Base-by-base conservation (phyloP, 2,329 filamentous ascomycete species). In the Sordariomycetes sp. region DNA sequence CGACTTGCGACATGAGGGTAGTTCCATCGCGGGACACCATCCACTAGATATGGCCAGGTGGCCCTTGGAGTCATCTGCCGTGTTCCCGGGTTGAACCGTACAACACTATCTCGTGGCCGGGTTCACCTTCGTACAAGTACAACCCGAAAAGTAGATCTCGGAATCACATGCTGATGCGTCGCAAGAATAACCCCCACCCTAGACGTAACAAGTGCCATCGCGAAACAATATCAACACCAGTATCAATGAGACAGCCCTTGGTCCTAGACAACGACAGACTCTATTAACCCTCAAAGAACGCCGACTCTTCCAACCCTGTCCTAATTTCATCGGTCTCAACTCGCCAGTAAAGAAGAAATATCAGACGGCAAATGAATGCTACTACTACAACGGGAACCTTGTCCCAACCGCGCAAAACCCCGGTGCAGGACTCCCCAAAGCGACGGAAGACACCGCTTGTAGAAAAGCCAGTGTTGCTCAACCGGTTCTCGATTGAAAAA, bases 361-460 rank as follows among this genome's bases (percentile, higher is more conserved):
- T 32, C 28, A 32, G 28, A 32, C 28, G 28, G 28, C 35, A 52
- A 53, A 58, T 61, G 54, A 59, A 53, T 56, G 25, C 51, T 57
- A 57, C 55, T 57, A 57, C 55, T 53, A 53, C 50, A 42, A 51
- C 17, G 45, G n/a, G 45, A 12, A 10, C 45, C 45, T 10, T 20
- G 13, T 34, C 59, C 59, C 45, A 57, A 32, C 28, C 36, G 28
- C 48, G 24, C 48, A 53, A 53, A 57, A 35, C 39, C n/a, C 36
- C 10, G 13, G 39, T 32, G 28, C 8, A 32, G 28, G 8, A 32
- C 28, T 32, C 28, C n/a, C 28, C 8, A 32, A 4, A 32, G 4
- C 28, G 28, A 32, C 3, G 28, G 28, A 32, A 32, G 39, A n/a
- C 32, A 57, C 45, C 54, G 54, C 54, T 56, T 45, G 51, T 56